These are phyloP conservation scores for Hypoxylon sp. DNA, from an alignment of 2,329 filamentous ascomycete species.

Conservation along the genomic window DNA sequence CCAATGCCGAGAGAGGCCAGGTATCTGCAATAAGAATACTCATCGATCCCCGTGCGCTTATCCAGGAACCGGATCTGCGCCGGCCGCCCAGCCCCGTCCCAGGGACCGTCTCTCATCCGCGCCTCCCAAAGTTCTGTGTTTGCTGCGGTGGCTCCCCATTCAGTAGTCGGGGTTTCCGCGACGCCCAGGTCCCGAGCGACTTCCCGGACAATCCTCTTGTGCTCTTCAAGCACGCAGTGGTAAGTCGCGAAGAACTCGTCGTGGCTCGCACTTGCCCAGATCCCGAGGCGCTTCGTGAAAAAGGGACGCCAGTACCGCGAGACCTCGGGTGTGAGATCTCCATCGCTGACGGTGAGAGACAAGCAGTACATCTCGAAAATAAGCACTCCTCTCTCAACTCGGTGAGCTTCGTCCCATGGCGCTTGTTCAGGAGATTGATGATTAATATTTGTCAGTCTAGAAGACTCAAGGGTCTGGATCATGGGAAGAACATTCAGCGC, in stretches of 20 bases:
- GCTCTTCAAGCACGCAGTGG: not conserved
- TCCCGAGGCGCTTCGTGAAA: not conserved
- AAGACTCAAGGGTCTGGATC: not conserved
- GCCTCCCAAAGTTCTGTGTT: not conserved
- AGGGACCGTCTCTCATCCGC: not conserved
- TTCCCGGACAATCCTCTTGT: not conserved
- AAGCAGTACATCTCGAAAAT: not conserved
- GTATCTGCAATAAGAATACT: not conserved
- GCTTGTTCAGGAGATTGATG: not conserved
- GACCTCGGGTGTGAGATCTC: not conserved
- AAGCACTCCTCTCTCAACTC: not conserved
- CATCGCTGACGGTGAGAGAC: not conserved
- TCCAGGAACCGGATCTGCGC: not conserved
- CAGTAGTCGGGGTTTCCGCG: not conserved
- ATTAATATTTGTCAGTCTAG: not conserved
- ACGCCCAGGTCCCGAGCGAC: not conserved
- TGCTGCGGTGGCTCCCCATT: not conserved
- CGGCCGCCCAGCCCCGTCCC: not conserved
- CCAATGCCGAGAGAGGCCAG: not conserved
- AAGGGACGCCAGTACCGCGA: not conserved
- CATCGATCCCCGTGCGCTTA: not conserved
- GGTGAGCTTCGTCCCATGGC: not conserved
- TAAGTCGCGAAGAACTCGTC: not conserved
- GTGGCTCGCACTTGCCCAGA: not conserved
- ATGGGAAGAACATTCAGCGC: not conserved